These are phyloP conservation scores for Thelonectria discophora DNA, from an alignment of 2,329 filamentous ascomycete species.

Conservation along the genomic window DNA sequence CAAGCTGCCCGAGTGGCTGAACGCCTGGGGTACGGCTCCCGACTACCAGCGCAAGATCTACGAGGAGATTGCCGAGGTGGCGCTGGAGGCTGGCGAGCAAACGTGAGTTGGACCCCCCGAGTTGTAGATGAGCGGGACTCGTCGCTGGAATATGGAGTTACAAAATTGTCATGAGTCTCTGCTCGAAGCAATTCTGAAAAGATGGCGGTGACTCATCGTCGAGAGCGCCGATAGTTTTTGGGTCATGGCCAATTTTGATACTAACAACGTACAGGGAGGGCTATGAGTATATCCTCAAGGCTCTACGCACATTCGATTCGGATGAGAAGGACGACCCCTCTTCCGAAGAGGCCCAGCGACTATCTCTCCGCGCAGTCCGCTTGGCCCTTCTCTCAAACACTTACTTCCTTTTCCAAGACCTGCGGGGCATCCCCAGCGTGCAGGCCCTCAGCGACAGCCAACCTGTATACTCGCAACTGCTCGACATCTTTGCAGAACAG, in stretches of 20 bases:
- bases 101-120: conserved; percentile 63
- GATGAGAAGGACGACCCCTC: conserved; percentile 63
- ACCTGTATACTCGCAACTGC: conserved; percentile 85
- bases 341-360: conserved; percentile 67
- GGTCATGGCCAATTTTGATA: conserved; percentile 8
- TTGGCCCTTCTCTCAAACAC: conserved; percentile 61
- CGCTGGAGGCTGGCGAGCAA: conserved; percentile 78
- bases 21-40: conserved; percentile 81
- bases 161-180: neutral
- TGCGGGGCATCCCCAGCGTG: conserved; percentile 82
- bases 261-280: conserved; percentile 57
- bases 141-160: neutral
- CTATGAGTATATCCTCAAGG: conserved; percentile 74
- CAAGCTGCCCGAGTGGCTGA: conserved; percentile 83
- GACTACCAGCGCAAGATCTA: conserved; percentile 88
- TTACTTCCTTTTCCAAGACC: conserved; percentile 79
- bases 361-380: conserved; percentile 66
- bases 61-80: conserved; percentile 82
- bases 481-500: conserved; percentile 95
- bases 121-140: neutral
- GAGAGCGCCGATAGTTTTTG: neutral
- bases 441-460: conserved; percentile 89
- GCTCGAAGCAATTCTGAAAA: neutral
- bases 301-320: conserved; percentile 67
- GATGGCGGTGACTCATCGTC: neutral